phyloP scores from a whole-genome alignment of 2,329 filamentous ascomycete species.

The Cladosporium austrohemisphaericum region DNA sequence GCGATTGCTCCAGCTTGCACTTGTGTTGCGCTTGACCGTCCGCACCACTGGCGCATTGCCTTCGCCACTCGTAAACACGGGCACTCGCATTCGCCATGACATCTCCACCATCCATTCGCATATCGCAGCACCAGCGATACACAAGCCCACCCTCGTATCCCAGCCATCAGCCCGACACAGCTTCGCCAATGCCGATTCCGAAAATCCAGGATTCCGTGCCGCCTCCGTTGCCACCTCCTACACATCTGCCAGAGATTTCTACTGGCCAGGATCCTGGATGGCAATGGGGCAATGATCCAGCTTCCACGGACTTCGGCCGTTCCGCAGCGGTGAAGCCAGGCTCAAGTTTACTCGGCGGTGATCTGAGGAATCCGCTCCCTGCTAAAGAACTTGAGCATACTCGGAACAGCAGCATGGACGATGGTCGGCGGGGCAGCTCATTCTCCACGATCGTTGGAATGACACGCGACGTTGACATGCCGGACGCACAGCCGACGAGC shows the following conservation, averaged over 20 bases:
- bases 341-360: slow-evolving; percentile 43
- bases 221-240: slow-evolving; percentile 63
- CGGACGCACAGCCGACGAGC: slow-evolving; percentile 25
- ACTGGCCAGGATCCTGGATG: slow-evolving; percentile 59
- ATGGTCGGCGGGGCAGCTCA: slow-evolving; percentile 39
- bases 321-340: slow-evolving; percentile 46
- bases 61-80: slow-evolving; percentile 7
- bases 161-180: slow-evolving; percentile 24
- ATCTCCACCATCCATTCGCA: slow-evolving; percentile 34
- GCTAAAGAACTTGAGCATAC: slow-evolving; percentile 30
- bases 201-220: slow-evolving; percentile 53
- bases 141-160: slow-evolving; percentile 34
- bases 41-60: slow-evolving; percentile 5
- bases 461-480: slow-evolving; percentile 26
- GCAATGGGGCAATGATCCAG: slow-evolving; percentile 58
- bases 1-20: slow-evolving; percentile 1
- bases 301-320: slow-evolving; percentile 46
- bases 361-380: slow-evolving; percentile 18
- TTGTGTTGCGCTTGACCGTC: slow-evolving; percentile 3
- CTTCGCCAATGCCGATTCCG: slow-evolving; percentile 61
- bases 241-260: slow-evolving; percentile 53
- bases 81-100: slow-evolving; percentile 19
- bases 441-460: slow-evolving; percentile 33
- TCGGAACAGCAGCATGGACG: slow-evolving; percentile 25
- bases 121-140: slow-evolving; percentile 39